Percentiles rank a stretch among this genome's conserved stretches.
Evolutionary conservation across 176 grass and related monocot genomes (phyloP).

Genomic region (Zizania latifolia): DNA sequence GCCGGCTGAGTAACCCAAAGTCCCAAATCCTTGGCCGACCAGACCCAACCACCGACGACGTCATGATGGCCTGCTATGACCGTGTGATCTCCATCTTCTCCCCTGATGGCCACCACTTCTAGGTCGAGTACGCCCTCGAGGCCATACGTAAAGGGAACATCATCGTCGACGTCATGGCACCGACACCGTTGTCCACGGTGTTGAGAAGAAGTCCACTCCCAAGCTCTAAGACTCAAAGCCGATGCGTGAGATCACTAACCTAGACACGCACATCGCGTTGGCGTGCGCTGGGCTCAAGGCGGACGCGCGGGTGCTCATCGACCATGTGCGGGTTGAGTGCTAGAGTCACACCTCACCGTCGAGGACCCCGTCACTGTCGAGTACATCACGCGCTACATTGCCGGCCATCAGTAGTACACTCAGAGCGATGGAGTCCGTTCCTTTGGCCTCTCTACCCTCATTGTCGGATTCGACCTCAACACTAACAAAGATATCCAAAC

Average conservation of each 20-base stretch:
- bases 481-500: too few relatives aligned
- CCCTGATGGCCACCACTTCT: conserved; percentile 93
- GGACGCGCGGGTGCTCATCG: conserved; percentile 86
- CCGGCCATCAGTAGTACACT: conserved; percentile 92
- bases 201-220: conserved; percentile 99
- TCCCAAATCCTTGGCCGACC: conserved; percentile 41
- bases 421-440: conserved; percentile 77
- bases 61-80: conserved; percentile 84
- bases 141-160: conserved; percentile 96
- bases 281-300: conserved; percentile 96
- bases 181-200: conserved; percentile 91
- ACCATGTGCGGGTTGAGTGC: conserved; percentile 82
- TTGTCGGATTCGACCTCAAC: too few relatives aligned
- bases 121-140: conserved; percentile 99
- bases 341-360: conserved; percentile 87
- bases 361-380: conserved; percentile 93
- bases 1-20: conserved; percentile 18
- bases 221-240: conserved; percentile 82
- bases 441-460: conserved; percentile 84
- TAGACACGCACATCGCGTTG: conserved; percentile 84
- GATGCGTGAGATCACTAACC: conserved; percentile 74
- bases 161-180: conserved; percentile 83
- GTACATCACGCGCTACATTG: conserved; percentile 95
- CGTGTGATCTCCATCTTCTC: conserved; percentile 99
- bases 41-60: background rate